A percentile compares a stretch with the other conserved stretches of the same genome.
These are phyloP conservation scores for Penicillium silybi DNA, from an alignment of 495 filamentous ascomycete genomes.

Conservation along the genomic window DNA sequence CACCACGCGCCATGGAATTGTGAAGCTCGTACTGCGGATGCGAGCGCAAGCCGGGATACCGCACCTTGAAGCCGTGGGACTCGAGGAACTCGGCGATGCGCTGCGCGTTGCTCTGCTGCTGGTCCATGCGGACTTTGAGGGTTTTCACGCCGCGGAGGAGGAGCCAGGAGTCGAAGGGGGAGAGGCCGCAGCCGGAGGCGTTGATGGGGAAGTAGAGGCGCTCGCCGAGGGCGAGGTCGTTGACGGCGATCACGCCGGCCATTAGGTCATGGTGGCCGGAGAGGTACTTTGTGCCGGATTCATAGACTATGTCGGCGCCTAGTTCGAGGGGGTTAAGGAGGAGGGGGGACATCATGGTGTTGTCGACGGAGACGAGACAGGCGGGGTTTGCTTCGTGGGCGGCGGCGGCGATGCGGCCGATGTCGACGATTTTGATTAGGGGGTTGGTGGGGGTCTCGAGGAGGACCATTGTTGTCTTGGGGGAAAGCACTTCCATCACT, in stretches of 20 bases:
- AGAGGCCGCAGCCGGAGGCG: slow-evolving; percentile 84
- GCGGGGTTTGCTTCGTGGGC: slow-evolving; percentile 76
- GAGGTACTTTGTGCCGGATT: slow-evolving; percentile 95
- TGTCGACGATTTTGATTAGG: slow-evolving; percentile 95
- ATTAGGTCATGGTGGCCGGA: slow-evolving; percentile 98
- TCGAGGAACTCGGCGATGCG: slow-evolving; percentile 91
- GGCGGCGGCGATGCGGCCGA: slow-evolving; percentile 66
- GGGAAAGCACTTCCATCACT: slow-evolving; percentile 62
- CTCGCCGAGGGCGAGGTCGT: slow-evolving; percentile 74
- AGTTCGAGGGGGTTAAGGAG: slow-evolving; percentile 89
- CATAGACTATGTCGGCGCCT: slow-evolving; percentile 94
- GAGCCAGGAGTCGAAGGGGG: slow-evolving; percentile 93
- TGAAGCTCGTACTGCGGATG: slow-evolving; percentile 97
- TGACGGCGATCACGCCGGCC: slow-evolving; percentile 92
- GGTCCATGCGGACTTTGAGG: slow-evolving; percentile 95
- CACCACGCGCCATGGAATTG: slow-evolving; percentile 88
- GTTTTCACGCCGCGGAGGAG: slow-evolving; percentile 94
- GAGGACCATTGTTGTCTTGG: slow-evolving; percentile 91
- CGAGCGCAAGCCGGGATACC: slow-evolving; percentile 87
- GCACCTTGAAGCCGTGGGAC: slow-evolving; percentile 84
- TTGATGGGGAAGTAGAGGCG: slow-evolving; percentile 97
- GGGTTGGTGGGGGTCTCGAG: slow-evolving; percentile 97
- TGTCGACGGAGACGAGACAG: slow-evolving; percentile 88
- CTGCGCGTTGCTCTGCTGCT: slow-evolving; percentile 90
- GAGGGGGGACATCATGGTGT: slow-evolving; percentile 96